Evolutionary conservation across 1,284 basidiomycete genomes (phyloP), one percentile per base, ranked within the genome.

Genomic region (Cryptococcus neoformans): DNA sequence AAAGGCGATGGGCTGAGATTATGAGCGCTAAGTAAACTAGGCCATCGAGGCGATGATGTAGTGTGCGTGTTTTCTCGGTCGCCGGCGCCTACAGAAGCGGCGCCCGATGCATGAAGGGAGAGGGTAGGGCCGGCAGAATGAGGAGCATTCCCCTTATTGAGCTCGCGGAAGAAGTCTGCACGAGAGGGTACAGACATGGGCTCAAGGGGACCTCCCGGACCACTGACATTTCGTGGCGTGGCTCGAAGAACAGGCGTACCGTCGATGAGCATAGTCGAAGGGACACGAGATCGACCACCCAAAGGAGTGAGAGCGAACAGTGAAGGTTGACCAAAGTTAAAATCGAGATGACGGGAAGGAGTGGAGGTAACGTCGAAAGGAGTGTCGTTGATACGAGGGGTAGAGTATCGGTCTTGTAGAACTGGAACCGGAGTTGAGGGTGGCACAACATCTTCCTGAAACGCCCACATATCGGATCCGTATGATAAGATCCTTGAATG

Each of bases 311-410:
- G 62, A 0, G 69, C 66, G 63, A 76, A 76, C 45, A 76, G 53
- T 21, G 66, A 70, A 7, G 66, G 67, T 56, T 64, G 62, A 51
- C 66, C 69, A 59, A 69, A 67, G 56, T 65, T 70, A 59, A 74
- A 73, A 59, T 71, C 69, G 45, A 76, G 61, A 57, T 73, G 71
- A 6, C 74, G 62, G n/a, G 71, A 73, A 12, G 74, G 74, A 1
- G 74, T 76, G 28, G 72, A 74, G 35, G 69, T 73, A 42, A 76
- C 74, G 51, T 76, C 74, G 47, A 76, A 76, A 4, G 69, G 62
- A 2, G 62, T 53, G 48, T 74, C 73, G 35, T 72, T 73, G 17
- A 68, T 58, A n/a, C 70, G 59, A 8, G 74, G 74, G 1, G 74
- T 76, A 4, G 72, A 69, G 54, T 66, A 72, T 37, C 65, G 56